These are phyloP conservation scores for Apiotrichum sp. DNA, from an alignment of 1,284 basidiomycete species.

Conservation along the genomic window DNA sequence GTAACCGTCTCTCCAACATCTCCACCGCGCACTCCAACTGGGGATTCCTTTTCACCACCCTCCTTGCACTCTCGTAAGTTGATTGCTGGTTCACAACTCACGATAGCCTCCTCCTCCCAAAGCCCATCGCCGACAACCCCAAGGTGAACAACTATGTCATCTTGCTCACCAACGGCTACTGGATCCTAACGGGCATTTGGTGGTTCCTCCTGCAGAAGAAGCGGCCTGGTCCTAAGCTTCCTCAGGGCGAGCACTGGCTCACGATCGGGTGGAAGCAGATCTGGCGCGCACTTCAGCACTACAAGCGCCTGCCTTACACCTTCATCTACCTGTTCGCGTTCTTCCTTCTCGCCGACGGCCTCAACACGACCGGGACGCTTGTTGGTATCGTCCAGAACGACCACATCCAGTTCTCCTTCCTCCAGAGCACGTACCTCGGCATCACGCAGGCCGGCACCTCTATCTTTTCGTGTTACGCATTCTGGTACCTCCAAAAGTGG, in stretches of 20 bases:
- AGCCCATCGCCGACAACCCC: constrained; percentile 58
- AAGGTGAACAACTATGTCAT: constrained; percentile 56
- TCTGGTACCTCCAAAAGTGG: constrained; percentile 72
- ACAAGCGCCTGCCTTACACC: constrained; percentile 55
- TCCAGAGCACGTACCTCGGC: constrained; percentile 70
- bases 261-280: constrained; percentile 81
- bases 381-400: constrained; percentile 57
- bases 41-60: constrained; percentile 64
- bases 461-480: constrained; percentile 54
- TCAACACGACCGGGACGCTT: constrained; percentile 24
- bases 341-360: constrained; percentile 57
- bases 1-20: constrained; percentile 76
- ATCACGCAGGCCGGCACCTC: constrained; percentile 66
- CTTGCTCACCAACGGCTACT: constrained; percentile 58
- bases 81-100: neutral
- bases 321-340: constrained; percentile 65
- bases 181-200: constrained; percentile 69
- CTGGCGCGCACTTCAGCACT: constrained; percentile 62
- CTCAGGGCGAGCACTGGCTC: constrained; percentile 63
- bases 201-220: constrained; percentile 76
- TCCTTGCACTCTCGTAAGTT: constrained; percentile 57
- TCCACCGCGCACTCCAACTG: constrained; percentile 65
- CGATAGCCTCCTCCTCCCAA: constrained; percentile 57
- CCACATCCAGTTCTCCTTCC: constrained; percentile 65
- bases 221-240: constrained; percentile 64